A percentile compares a stretch with the other conserved stretches of the same genome.
phyloP scores from a whole-genome alignment of 2,329 filamentous ascomycete species.

The Phaeoacremonium minimum region DNA sequence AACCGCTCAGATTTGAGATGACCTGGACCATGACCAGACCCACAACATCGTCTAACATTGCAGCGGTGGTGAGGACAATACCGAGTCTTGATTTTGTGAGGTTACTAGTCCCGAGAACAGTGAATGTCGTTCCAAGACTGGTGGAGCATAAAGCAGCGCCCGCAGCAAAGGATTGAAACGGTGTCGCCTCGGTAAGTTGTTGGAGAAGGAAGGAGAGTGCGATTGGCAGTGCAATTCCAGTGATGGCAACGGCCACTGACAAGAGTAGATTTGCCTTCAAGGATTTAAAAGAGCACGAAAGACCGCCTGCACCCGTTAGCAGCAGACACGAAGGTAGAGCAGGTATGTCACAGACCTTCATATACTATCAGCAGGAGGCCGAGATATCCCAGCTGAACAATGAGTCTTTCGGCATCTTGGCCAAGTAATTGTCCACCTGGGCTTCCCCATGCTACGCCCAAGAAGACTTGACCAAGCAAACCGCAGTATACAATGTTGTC shows the following conservation, averaged over 20 bases:
- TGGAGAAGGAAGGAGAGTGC: constrained; percentile 59
- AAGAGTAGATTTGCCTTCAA: constrained; percentile 57
- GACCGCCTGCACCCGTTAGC: constrained; percentile 38
- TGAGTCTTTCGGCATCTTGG: constrained; percentile 41
- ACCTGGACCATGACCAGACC: constrained; percentile 75
- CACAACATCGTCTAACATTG: constrained; percentile 79
- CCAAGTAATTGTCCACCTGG: constrained; percentile 61
- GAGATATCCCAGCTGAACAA: constrained; percentile 67
- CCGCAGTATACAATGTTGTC: constrained; percentile 64
- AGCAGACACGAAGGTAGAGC: neutral
- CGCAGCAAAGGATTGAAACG: constrained; percentile 64
- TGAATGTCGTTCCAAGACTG: constrained; percentile 67
- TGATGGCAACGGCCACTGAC: constrained; percentile 58
- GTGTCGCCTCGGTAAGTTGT: constrained; percentile 41
- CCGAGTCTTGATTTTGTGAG: constrained; percentile 42
- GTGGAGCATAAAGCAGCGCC: constrained; percentile 73
- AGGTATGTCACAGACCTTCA: constrained; percentile 43
- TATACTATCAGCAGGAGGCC: constrained; percentile 70
- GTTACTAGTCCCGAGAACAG: constrained; percentile 40
- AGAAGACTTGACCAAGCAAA: constrained; percentile 65
- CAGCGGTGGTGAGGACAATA: constrained; percentile 63
- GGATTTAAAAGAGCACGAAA: constrained; percentile 47
- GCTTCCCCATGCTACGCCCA: constrained; percentile 67
- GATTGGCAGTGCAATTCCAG: constrained; percentile 62
- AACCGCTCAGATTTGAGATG: constrained; percentile 58